Percentiles rank a stretch among this genome's conserved stretches.
phyloP scores from a whole-genome alignment of 1,284 basidiomycete genomes.

The Vanrija humicola region DNA sequence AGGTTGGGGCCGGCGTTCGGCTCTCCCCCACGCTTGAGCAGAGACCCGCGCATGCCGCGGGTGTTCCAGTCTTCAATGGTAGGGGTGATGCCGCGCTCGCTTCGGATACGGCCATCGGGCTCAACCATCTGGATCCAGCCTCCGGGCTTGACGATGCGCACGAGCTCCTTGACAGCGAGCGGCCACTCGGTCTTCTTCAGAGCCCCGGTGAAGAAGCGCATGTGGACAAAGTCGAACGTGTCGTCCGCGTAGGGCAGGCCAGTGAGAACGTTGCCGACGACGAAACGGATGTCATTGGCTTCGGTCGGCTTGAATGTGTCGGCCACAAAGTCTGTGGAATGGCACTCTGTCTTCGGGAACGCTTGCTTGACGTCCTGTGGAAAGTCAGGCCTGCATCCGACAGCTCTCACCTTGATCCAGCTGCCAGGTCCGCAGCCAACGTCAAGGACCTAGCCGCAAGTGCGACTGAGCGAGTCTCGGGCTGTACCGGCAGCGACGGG shows the following conservation, averaged over 20 bases:
- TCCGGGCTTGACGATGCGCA: conserved; percentile 32
- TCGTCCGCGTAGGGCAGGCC: conserved; percentile 1
- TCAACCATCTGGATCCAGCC: conserved; percentile 43
- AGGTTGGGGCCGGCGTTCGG: conserved; percentile 18
- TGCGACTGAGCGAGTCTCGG: neutral
- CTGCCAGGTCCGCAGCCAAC: conserved; percentile 2
- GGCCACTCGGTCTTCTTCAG: conserved; percentile 38
- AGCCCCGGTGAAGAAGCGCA: conserved; percentile 34
- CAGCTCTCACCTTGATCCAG: neutral
- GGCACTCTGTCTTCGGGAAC: neutral
- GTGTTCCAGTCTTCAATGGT: conserved; percentile 14
- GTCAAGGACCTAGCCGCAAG: neutral
- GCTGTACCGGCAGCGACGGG: neutral
- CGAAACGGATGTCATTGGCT: neutral
- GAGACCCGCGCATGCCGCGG: conserved; percentile 13
- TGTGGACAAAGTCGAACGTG: conserved; percentile 35
- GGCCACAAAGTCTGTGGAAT: conserved; percentile 1
- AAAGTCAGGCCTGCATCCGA: neutral
- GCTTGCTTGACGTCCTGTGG: neutral
- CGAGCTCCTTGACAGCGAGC: conserved; percentile 26
- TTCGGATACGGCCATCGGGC: conserved; percentile 31
- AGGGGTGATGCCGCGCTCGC: conserved; percentile 11
- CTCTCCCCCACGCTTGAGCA: conserved; percentile 19
- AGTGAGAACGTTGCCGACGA: conserved; percentile 1
- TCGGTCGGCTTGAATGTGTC: conserved; percentile 2